These are phyloP conservation scores for Ophiostoma quercus DNA, from an alignment of 2,329 filamentous ascomycete species.

Conservation along the genomic window DNA sequence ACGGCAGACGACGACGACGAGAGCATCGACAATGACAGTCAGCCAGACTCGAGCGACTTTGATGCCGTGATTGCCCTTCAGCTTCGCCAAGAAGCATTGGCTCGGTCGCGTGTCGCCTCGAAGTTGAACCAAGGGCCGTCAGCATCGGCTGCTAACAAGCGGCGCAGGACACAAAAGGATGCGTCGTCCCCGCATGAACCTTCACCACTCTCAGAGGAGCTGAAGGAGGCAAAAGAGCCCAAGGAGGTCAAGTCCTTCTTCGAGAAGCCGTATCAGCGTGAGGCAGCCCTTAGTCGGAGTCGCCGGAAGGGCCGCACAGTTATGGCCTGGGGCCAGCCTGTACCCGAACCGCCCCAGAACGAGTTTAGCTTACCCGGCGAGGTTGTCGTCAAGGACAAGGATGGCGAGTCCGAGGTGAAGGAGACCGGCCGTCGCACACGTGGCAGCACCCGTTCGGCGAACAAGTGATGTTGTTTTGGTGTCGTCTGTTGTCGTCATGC, in stretches of 20 bases:
- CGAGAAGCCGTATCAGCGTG: conserved; percentile 69
- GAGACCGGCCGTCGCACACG: conserved; percentile 3
- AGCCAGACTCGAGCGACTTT: conserved; percentile 62
- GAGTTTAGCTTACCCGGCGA: conserved; percentile 74
- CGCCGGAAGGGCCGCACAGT: conserved; percentile 64
- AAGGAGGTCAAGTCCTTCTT: conserved; percentile 83
- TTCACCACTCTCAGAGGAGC: conserved; percentile 14
- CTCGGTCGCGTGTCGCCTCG: conserved; percentile 4
- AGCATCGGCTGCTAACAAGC: conserved; percentile 29
- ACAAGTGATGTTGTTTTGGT: not conserved
- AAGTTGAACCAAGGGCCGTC: conserved; percentile 38
- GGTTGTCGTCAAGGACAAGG: conserved; percentile 40
- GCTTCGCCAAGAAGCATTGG: conserved; percentile 63
- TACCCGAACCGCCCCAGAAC: conserved; percentile 65
- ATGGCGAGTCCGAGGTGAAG: not conserved
- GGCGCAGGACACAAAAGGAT: conserved; percentile 21
- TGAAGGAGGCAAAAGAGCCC: conserved; percentile 34
- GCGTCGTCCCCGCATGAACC: not conserved
- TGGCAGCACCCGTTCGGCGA: not conserved
- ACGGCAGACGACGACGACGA: conserved; percentile 20
- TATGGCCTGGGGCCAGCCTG: conserved; percentile 72
- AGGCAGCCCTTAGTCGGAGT: conserved; percentile 67
- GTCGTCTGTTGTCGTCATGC: not conserved
- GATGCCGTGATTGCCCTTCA: conserved; percentile 69
- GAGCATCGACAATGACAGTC: conserved; percentile 40